These are phyloP conservation scores for Aspergillus sp. DNA, from an alignment of 2,329 filamentous ascomycete species.

Conservation along the genomic window DNA sequence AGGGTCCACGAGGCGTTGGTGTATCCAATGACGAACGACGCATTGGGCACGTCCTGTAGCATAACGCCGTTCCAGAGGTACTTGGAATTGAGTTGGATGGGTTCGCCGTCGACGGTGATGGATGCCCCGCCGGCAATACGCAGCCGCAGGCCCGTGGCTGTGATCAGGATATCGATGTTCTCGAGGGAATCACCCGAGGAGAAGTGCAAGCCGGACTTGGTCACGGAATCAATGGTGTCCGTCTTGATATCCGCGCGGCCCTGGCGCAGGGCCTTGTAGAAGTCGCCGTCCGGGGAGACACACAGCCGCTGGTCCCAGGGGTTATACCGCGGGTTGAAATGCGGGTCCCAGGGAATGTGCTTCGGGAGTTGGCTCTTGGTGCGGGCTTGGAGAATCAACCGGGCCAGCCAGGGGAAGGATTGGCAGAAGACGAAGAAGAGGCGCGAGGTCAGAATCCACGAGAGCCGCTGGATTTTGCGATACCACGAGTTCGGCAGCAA, in stretches of 20 bases:
- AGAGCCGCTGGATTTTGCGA: slow-evolving; percentile 33
- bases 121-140: slow-evolving; percentile 30
- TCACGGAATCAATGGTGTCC: slow-evolving; percentile 46
- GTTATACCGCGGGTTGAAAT: slow-evolving; percentile 58
- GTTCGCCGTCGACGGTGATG: slow-evolving; percentile 31
- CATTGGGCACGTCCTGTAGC: slow-evolving; percentile 39
- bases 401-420: slow-evolving; percentile 45
- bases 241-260: slow-evolving; percentile 50
- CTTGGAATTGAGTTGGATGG: slow-evolving; percentile 26
- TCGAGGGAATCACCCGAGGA: slow-evolving; percentile 34
- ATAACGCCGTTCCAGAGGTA: slow-evolving; percentile 38
- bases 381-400: slow-evolving; percentile 39
- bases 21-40: slow-evolving; percentile 36
- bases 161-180: slow-evolving; percentile 36
- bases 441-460: slow-evolving; percentile 41
- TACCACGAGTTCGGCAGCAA: slow-evolving; percentile 31
- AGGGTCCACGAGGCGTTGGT: slow-evolving; percentile 40
- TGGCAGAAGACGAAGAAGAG: slow-evolving; percentile 48
- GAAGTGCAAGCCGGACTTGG: slow-evolving; percentile 42
- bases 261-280: slow-evolving; percentile 45
- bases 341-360: slow-evolving; percentile 47
- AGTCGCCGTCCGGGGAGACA: slow-evolving; percentile 54
- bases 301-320: slow-evolving; percentile 72
- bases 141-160: slow-evolving; percentile 38
- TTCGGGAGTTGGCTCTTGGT: slow-evolving; percentile 48